Evolutionary conservation across 805 yeast genomes (phyloP).

Genomic region (Brettanomyces sp.): DNA sequence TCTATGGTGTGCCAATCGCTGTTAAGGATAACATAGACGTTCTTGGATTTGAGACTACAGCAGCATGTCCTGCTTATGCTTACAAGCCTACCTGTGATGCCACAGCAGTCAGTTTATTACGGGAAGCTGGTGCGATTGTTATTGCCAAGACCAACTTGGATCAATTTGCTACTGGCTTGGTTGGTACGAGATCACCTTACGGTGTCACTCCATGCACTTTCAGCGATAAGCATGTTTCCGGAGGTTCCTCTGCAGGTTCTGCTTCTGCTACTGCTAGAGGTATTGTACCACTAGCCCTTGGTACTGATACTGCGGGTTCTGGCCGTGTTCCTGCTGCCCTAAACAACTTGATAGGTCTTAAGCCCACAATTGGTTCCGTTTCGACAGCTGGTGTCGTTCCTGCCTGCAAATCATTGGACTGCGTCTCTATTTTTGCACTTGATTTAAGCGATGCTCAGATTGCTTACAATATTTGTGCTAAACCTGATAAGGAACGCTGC

Average conservation of each 20-base stretch:
- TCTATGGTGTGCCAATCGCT: conserved; percentile 93
- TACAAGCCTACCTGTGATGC: conserved; percentile 68
- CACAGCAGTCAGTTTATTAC: conserved; percentile 60
- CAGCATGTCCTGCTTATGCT: conserved; percentile 84
- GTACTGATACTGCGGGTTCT: conserved; percentile 97
- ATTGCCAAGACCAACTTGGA: conserved; percentile 93
- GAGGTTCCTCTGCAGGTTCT: conserved; percentile 97
- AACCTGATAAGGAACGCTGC: conserved; percentile 58
- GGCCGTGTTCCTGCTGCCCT: conserved; percentile 96
- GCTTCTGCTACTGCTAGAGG: conserved; percentile 88
- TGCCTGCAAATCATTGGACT: conserved; percentile 90
- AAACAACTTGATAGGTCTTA: conserved; percentile 84
- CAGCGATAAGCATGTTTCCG: conserved; percentile 69
- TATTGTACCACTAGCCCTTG: conserved; percentile 77
- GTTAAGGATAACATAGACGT: conserved; percentile 93
- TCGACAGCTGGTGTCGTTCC: conserved; percentile 93
- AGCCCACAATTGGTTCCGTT: conserved; percentile 85
- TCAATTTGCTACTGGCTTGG: conserved; percentile 96
- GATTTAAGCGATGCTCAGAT: conserved; percentile 77
- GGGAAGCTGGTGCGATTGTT: conserved; percentile 86
- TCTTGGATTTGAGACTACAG: conserved; percentile 75
- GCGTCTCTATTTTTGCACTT: conserved; percentile 78
- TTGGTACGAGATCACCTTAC: conserved; percentile 91
- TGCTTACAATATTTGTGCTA: conserved; percentile 60
- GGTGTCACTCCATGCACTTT: conserved; percentile 83